Base-by-base conservation (phyloP, 768 basidiomycete genomes). In the Myochromella boudieri region DNA sequence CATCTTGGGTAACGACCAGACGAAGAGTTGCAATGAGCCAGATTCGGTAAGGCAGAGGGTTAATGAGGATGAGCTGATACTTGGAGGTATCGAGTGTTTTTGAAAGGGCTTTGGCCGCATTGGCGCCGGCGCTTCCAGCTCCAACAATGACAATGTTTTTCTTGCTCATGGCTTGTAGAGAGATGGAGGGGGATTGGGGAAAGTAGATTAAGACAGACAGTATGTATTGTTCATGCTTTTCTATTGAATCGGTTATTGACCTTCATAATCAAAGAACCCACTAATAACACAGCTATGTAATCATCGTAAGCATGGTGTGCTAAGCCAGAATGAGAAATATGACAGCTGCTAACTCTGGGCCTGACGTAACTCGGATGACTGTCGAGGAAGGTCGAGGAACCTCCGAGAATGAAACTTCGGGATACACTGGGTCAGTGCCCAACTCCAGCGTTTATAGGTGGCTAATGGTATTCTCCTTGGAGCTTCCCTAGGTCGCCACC, bases 41-140 rank as follows among this genome's bases (percentile, higher is more conserved):
- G 12, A 82, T 61, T 49, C 68, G 68, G 59, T 75, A 83, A 1
- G 81, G 69, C 2, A 75, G 72, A 0, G 75, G 62, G 37, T 72
- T 76, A 43, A 89, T 66, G 57, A 88, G 75, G 48, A 80, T 64
- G 45, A 88, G 58, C 42, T 73, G 68, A 62, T 78, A 74, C 32
- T 71, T 70, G 12, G 68, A 61, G 0, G 71, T 36, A 61, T 81
- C 72, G 52, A 87, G 71, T 15, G 64, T 70, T 12, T 66, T 60
- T 4, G 81, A 76, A 44, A 88, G 80, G 0, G 55, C 60, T 28
- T 71, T 70, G 3, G 73, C 75, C 37, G 77, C 54, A 14, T 68
- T 55, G 27, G 66, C 63, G 8, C 85, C 85, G n/a, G 64, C 68
- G 29, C 81, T 83, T 31, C 80, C 85, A 31, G 85, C 81, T 39